Evolutionary conservation across 441 rosid genomes (phyloP).

Genomic region (Pelargonium fulgidum): DNA sequence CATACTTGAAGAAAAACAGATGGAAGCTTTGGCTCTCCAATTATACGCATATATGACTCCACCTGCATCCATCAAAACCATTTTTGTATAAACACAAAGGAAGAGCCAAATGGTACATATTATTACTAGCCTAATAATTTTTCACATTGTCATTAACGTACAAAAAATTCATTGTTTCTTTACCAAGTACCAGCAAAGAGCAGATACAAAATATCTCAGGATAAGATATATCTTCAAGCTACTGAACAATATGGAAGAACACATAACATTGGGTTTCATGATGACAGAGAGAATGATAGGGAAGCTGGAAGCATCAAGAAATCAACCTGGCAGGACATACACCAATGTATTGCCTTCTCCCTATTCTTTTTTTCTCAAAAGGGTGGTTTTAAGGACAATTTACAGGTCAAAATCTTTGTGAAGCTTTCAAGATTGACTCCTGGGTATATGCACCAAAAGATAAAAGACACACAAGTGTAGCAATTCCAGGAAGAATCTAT

Average conservation of each 20-base stretch:
- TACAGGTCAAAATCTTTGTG: too few species aligned
- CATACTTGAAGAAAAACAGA: conserved; percentile 82
- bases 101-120: not conserved
- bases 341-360: not conserved
- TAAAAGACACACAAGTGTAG: too few species aligned
- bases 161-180: too few species aligned
- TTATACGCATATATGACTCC: conserved; percentile 80
- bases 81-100: conserved; percentile 10
- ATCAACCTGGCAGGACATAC: not conserved
- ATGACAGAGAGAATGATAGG: too few species aligned
- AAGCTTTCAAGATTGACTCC: too few species aligned
- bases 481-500: too few species aligned
- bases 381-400: too few species aligned
- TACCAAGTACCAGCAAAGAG: too few species aligned
- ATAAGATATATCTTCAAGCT: not conserved
- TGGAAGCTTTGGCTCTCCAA: conserved; percentile 95
- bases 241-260: not conserved
- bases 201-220: not conserved
- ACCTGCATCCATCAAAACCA: conserved; percentile 42
- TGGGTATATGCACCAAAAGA: too few species aligned
- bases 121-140: not conserved
- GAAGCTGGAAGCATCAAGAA: not conserved
- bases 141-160: not conserved
- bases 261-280: too few species aligned
- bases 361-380: not conserved